These are phyloP conservation scores for Thielaviopsis populi DNA, from an alignment of 2,329 filamentous ascomycete species.

Conservation along the genomic window DNA sequence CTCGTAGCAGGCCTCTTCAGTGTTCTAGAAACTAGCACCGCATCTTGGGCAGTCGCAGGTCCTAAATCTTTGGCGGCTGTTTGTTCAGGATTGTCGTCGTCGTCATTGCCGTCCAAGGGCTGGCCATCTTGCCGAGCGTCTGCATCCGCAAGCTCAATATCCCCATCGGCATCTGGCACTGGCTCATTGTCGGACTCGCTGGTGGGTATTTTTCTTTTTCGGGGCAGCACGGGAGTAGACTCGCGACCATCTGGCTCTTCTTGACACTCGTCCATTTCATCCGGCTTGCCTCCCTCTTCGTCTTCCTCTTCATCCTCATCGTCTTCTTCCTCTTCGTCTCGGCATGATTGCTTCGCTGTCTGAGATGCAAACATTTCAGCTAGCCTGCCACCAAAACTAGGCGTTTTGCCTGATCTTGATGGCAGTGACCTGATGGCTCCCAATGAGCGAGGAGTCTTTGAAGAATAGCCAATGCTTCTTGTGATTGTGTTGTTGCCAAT, in stretches of 20 bases:
- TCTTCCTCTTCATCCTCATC: constrained; percentile 23
- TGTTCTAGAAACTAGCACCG: not conserved
- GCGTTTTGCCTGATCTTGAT: constrained; percentile 17
- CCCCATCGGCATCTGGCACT: not conserved
- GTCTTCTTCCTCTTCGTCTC: constrained; percentile 17
- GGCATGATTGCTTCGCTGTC: constrained; percentile 15
- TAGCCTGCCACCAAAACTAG: constrained; percentile 31
- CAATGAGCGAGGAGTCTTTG: not conserved
- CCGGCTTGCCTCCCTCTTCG: constrained; percentile 23
- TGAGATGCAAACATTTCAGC: constrained; percentile 31
- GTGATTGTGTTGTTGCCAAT: constrained; percentile 54
- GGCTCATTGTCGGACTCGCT: constrained; percentile 1
- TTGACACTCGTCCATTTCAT: constrained; percentile 20
- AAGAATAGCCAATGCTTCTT: constrained; percentile 40
- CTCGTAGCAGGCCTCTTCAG: constrained; percentile 3
- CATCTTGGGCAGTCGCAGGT: not conserved
- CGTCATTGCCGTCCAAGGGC: not conserved
- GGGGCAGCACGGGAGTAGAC: not conserved
- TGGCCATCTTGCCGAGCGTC: not conserved
- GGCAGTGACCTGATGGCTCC: not conserved
- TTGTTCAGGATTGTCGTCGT: not conserved
- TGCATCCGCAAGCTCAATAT: constrained; percentile 10
- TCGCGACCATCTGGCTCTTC: constrained; percentile 34
- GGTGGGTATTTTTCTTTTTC: constrained; percentile 9
- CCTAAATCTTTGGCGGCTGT: not conserved